Conservation (phyloP, 192 early-diverging fungal species). For the Coemansia sp. region DNA sequence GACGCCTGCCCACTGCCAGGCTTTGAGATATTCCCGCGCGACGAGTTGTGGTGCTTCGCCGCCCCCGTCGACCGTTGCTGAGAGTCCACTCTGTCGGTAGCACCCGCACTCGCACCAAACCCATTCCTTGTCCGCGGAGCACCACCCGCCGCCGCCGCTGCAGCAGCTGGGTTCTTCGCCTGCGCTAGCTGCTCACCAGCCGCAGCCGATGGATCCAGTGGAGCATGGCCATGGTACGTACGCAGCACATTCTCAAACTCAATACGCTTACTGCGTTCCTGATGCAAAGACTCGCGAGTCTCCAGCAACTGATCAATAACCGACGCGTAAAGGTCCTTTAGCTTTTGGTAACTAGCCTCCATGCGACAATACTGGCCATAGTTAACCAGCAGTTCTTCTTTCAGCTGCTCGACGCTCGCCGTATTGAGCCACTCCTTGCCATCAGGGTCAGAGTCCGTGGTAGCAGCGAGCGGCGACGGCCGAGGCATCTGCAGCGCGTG, state of each 20-base stretch:
- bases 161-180: conserved; percentile 6
- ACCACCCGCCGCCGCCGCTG: background rate
- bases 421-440: conserved; percentile 46
- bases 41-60: background rate
- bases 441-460: background rate
- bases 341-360: conserved; percentile 55
- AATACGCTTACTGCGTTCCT: conserved; percentile 39
- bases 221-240: conserved; percentile 43
- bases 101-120: background rate
- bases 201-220: background rate
- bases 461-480: background rate
- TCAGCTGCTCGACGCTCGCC: conserved; percentile 41
- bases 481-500: background rate
- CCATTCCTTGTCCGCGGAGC: background rate
- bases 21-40: background rate
- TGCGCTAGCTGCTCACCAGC: background rate
- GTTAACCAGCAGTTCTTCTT: conserved; percentile 52
- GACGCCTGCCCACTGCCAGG: background rate
- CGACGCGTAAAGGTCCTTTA: conserved; percentile 47
- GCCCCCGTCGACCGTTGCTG: background rate
- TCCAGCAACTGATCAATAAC: conserved; percentile 51
- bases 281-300: conserved; percentile 37
- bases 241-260: conserved; percentile 42
- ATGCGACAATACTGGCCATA: conserved; percentile 53
- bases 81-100: background rate